Percentiles rank a stretch among this genome's conserved stretches.
These are phyloP conservation scores for Alternaria solani DNA, from an alignment of 2,329 filamentous ascomycete genomes.

Conservation along the genomic window DNA sequence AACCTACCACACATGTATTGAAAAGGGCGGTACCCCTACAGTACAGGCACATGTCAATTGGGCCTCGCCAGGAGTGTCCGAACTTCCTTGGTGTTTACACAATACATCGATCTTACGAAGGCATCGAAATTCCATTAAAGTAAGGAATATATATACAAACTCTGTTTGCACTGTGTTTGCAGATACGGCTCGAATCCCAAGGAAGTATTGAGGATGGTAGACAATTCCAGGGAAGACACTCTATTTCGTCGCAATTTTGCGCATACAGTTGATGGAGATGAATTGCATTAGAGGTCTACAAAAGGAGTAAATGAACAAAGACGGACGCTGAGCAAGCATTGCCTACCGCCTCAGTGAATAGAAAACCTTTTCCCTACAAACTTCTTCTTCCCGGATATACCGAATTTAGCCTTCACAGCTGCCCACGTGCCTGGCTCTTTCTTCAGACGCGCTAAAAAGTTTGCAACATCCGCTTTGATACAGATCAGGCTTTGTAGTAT, in stretches of 20 bases:
- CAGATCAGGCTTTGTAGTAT: conserved; percentile 15
- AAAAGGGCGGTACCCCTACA: not conserved
- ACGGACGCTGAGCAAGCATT: not conserved
- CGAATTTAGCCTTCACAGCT: conserved; percentile 13
- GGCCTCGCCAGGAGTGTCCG: not conserved
- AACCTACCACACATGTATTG: not conserved
- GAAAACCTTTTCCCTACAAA: conserved; percentile 2
- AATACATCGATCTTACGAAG: not conserved
- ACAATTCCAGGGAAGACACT: not conserved
- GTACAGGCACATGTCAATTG: not conserved
- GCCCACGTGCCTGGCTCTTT: conserved; percentile 13
- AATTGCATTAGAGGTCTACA: not conserved
- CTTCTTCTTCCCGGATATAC: not conserved
- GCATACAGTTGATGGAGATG: not conserved
- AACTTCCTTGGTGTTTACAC: not conserved
- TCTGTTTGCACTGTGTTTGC: not conserved
- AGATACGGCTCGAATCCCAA: not conserved
- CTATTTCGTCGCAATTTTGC: not conserved
- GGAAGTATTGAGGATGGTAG: not conserved
- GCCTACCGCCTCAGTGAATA: not conserved
- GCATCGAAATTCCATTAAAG: not conserved
- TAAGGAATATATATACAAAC: not conserved
- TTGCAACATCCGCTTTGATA: conserved; percentile 14
- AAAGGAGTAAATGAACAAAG: not conserved
- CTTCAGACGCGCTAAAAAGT: conserved; percentile 14